phyloP scores from a whole-genome alignment of 192 early-diverging fungal genomes.

The Umbelopsis sp. region DNA sequence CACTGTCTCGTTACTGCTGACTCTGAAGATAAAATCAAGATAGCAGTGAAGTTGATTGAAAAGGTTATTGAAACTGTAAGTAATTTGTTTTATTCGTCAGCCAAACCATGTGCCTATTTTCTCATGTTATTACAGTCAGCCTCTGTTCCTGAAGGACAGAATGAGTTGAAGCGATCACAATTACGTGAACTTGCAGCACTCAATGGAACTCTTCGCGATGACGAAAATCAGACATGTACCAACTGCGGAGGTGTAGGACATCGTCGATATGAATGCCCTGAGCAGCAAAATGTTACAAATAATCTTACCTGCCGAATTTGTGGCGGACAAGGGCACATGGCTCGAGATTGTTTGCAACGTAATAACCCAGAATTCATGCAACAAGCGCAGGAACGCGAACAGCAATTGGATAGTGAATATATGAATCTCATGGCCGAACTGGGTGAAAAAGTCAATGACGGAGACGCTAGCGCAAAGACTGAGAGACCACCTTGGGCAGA shows the following conservation, averaged over 20 bases:
- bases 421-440: conserved; percentile 94
- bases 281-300: conserved; percentile 82
- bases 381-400: conserved; percentile 75
- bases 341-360: conserved; percentile 87
- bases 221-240: conserved; percentile 90
- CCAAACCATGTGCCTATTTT: neutral
- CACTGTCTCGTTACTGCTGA: conserved; percentile 93
- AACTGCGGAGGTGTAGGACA: conserved; percentile 94
- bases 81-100: neutral
- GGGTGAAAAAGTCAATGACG: conserved; percentile 60
- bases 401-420: conserved; percentile 90
- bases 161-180: conserved; percentile 94
- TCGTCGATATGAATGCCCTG: conserved; percentile 90
- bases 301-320: conserved; percentile 90
- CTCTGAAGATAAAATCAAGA: conserved; percentile 83
- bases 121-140: conserved; percentile 55
- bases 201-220: conserved; percentile 95
- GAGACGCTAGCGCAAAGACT: conserved; percentile 18
- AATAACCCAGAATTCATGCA: conserved; percentile 81
- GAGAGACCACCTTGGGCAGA: conserved; percentile 40
- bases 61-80: conserved; percentile 92
- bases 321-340: conserved; percentile 87
- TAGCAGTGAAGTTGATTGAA: conserved; percentile 82
- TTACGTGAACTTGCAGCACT: conserved; percentile 92
- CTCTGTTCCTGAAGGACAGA: conserved; percentile 92